A percentile compares a stretch with the other conserved stretches of the same genome.
Evolutionary conservation across 176 grass and related monocot species (phyloP).

Genomic region (Triticum aestivum): IWGSC_CS_RefSeq_v2.1 NC_057799.1:475677300-475677799

Average conservation of each 20-base stretch:
- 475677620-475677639: constrained; percentile 91
- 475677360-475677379: not conserved
- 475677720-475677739: not conserved
- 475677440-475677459: constrained; percentile 6
- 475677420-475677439: constrained; percentile 32
- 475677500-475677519: constrained; percentile 90
- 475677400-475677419: constrained; percentile 38
- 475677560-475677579: constrained; percentile 78
- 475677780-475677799: not conserved
- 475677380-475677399: constrained; percentile 32
- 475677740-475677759: not conserved
- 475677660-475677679: not conserved
- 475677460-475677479: constrained; percentile 91
- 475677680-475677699: not conserved
- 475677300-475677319: constrained; percentile 30
- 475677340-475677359: not conserved
- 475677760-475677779: not conserved
- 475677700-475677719: not conserved
- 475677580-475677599: constrained; percentile 69
- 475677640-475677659: constrained; percentile 70
- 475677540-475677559: constrained; percentile 76
- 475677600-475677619: constrained; percentile 95
- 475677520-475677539: constrained; percentile 63
- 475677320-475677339: not conserved
- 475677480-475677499: constrained; percentile 94